These are phyloP conservation scores for Penicillium longicatenatum DNA, from an alignment of 495 filamentous ascomycete genomes.

Conservation along the genomic window DNA sequence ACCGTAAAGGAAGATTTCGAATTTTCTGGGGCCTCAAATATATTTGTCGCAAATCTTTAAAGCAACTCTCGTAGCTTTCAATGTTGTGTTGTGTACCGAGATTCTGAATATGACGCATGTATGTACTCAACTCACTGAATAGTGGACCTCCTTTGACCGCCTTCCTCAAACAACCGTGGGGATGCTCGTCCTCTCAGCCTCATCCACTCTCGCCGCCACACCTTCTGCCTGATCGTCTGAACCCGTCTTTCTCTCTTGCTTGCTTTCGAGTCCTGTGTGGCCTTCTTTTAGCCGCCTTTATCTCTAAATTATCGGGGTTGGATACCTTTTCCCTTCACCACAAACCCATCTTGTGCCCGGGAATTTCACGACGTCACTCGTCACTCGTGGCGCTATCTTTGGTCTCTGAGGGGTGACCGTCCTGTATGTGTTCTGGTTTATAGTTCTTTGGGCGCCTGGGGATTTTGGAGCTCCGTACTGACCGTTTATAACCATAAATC, in stretches of 20 bases:
- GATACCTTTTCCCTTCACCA: not conserved
- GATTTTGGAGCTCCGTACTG: not conserved
- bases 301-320: not conserved
- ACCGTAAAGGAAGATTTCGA: too few species aligned
- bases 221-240: constrained; percentile 19
- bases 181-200: constrained; percentile 38
- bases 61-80: too few species aligned
- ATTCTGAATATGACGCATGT: too few species aligned
- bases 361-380: constrained; percentile 1
- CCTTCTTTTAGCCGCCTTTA: constrained; percentile 1
- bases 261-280: constrained; percentile 6
- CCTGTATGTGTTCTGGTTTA: not conserved
- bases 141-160: constrained; percentile 26
- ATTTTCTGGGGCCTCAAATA: too few species aligned
- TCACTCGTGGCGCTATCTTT: constrained; percentile 27
- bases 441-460: not conserved
- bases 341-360: not conserved
- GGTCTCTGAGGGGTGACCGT: constrained; percentile 1
- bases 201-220: constrained; percentile 28
- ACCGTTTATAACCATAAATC: not conserved
- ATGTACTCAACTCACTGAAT: too few species aligned
- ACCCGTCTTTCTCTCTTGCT: not conserved
- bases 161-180: constrained; percentile 30
- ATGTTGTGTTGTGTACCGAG: too few species aligned
- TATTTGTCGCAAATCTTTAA: too few species aligned